These are phyloP conservation scores for Exophiala lecanii-corni DNA, from an alignment of 2,329 filamentous ascomycete species.

Conservation along the genomic window DNA sequence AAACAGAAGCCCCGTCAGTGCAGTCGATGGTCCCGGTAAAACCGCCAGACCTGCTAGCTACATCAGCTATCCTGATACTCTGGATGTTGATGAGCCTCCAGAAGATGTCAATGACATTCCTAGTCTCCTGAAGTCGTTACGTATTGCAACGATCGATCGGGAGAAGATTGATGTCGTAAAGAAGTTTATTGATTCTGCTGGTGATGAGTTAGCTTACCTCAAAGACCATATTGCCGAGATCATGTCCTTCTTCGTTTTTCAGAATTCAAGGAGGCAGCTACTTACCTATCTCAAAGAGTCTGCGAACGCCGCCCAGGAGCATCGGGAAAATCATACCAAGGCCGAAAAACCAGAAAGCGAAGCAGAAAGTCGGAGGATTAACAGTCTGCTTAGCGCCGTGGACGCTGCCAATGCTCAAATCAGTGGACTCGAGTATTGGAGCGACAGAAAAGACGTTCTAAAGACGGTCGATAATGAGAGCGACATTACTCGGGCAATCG, in stretches of 20 bases:
- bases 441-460: slow-evolving; percentile 51
- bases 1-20: slow-evolving; percentile 40
- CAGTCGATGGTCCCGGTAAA: slow-evolving; percentile 30
- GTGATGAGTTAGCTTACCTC: slow-evolving; percentile 70
- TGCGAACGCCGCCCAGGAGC: slow-evolving; percentile 51
- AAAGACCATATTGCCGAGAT: slow-evolving; percentile 76
- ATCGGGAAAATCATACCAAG: slow-evolving; percentile 44
- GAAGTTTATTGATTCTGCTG: slow-evolving; percentile 73
- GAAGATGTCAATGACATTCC: slow-evolving; percentile 62
- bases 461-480: slow-evolving; percentile 21
- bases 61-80: slow-evolving; percentile 35
- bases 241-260: slow-evolving; percentile 83
- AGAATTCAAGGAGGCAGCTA: slow-evolving; percentile 75
- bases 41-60: slow-evolving; percentile 28
- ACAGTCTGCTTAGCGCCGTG: slow-evolving; percentile 69
- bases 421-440: slow-evolving; percentile 79
- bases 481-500: slow-evolving; percentile 15
- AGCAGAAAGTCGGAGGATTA: slow-evolving; percentile 48
- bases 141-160: slow-evolving; percentile 71
- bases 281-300: slow-evolving; percentile 65
- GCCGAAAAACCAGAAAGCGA: slow-evolving; percentile 41
- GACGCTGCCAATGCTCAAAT: slow-evolving; percentile 76
- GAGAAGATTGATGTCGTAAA: slow-evolving; percentile 84
- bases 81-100: slow-evolving; percentile 39
- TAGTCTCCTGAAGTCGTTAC: slow-evolving; percentile 64